Conservation (phyloP, 2,329 filamentous ascomycete genomes). For the Aspergillus thermomutatus region DNA sequence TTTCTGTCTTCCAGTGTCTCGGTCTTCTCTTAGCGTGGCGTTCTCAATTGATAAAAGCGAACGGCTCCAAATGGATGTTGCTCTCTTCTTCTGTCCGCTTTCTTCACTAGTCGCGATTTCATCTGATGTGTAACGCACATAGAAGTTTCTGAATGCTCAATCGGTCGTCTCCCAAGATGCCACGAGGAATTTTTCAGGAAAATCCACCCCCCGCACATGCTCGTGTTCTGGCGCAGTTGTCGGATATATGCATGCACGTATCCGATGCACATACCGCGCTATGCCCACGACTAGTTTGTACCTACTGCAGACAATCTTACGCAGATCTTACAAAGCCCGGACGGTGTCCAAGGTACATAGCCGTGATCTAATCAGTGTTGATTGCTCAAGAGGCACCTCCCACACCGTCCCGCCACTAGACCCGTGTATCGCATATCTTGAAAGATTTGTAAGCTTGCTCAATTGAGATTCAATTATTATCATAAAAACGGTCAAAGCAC, state of each 20-base stretch:
- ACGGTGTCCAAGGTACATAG: background rate
- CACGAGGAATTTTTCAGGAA: background rate
- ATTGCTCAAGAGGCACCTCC: background rate
- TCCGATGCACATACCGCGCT: background rate
- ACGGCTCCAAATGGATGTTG: background rate
- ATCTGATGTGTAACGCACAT: background rate
- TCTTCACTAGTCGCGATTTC: background rate
- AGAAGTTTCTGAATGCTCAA: background rate
- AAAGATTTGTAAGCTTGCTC: conserved; percentile 22
- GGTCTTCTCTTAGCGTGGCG: background rate
- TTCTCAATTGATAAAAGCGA: background rate
- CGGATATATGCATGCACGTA: background rate
- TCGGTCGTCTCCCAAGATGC: background rate
- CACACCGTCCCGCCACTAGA: background rate
- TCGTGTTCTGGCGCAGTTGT: background rate
- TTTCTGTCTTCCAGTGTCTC: background rate
- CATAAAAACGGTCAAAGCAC: conserved; percentile 35
- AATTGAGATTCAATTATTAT: conserved; percentile 41
- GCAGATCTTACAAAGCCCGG: background rate
- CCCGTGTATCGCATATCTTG: background rate
- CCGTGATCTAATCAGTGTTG: background rate
- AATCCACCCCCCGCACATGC: background rate
- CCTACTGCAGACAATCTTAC: background rate
- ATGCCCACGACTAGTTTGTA: background rate
- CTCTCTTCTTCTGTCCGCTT: background rate